Percentiles rank a stretch among this genome's conserved stretches.
Evolutionary conservation across 768 basidiomycete species (phyloP).

Genomic region (Termitomyces eurrhizus): DNA sequence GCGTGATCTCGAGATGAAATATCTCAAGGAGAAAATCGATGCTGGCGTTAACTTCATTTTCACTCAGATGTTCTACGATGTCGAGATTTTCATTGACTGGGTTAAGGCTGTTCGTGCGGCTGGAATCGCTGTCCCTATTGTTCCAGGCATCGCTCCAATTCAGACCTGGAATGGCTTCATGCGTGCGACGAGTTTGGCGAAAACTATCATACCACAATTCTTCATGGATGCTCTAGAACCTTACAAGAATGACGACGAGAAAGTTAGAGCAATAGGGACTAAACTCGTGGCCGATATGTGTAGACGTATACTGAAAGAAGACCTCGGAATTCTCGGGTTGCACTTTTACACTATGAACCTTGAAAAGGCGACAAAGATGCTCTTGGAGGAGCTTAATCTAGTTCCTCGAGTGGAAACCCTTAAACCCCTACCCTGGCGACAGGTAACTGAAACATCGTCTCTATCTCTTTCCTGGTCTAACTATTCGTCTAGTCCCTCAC

Average conservation of each 20-base stretch:
- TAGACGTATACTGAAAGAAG: slow-evolving; percentile 72
- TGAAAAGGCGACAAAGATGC: slow-evolving; percentile 92
- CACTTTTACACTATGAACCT: slow-evolving; percentile 99
- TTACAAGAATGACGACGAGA: slow-evolving; percentile 88
- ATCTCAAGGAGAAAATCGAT: slow-evolving; percentile 88
- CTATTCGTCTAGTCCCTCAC: slow-evolving; percentile 69
- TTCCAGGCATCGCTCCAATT: slow-evolving; percentile 92
- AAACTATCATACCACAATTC: slow-evolving; percentile 71
- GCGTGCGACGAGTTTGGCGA: slow-evolving; percentile 74
- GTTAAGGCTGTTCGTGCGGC: slow-evolving; percentile 77
- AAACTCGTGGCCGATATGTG: slow-evolving; percentile 95
- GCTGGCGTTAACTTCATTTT: slow-evolving; percentile 92
- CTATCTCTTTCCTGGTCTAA: slow-evolving; percentile 6
- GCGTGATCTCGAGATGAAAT: slow-evolving; percentile 73
- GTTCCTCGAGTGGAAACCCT: slow-evolving; percentile 87
- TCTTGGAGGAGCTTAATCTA: slow-evolving; percentile 87
- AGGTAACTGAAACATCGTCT: slow-evolving; percentile 41
- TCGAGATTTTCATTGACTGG: slow-evolving; percentile 89
- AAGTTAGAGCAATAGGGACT: slow-evolving; percentile 90
- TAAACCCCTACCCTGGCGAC: slow-evolving; percentile 96
- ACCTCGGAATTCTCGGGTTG: slow-evolving; percentile 81
- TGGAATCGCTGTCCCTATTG: slow-evolving; percentile 85
- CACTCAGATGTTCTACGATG: slow-evolving; percentile 98
- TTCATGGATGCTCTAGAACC: slow-evolving; percentile 80
- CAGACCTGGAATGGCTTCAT: slow-evolving; percentile 96